Evolutionary conservation across 352 stramenopile genomes (phyloP).

Genomic region (Elongisporangium undulatum): DNA sequence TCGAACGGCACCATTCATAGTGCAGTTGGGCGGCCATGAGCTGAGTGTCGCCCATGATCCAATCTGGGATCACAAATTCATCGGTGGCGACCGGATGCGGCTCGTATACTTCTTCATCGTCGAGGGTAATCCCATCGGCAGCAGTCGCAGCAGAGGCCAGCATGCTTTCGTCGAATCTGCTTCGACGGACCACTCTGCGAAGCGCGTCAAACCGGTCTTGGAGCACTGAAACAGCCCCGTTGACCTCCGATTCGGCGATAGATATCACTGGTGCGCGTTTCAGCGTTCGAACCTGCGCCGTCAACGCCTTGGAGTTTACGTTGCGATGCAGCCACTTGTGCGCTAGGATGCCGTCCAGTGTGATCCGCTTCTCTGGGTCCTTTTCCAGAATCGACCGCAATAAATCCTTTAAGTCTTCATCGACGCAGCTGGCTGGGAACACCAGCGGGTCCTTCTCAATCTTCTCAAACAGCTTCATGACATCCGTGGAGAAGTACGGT

Average conservation of each 20-base stretch:
- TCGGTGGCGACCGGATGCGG: conserved; percentile 37
- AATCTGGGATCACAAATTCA: conserved; percentile 19
- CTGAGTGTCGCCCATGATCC: conserved; percentile 24
- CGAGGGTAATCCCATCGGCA: neutral
- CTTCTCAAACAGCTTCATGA: conserved; percentile 86
- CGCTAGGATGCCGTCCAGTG: conserved; percentile 53
- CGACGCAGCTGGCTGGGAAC: conserved; percentile 39
- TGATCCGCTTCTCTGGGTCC: conserved; percentile 63
- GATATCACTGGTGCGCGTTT: conserved; percentile 29
- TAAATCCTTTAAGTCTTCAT: conserved; percentile 65
- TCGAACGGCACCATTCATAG: conserved; percentile 60
- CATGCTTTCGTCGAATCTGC: neutral
- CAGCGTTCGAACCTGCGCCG: conserved; percentile 32
- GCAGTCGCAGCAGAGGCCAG: neutral
- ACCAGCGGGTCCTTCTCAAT: conserved; percentile 63
- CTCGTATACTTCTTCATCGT: conserved; percentile 17
- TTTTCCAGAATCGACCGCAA: conserved; percentile 69
- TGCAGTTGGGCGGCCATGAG: conserved; percentile 52
- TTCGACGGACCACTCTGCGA: conserved; percentile 12
- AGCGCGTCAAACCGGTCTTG: conserved; percentile 41
- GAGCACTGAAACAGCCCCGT: conserved; percentile 47
- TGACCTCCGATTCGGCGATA: conserved; percentile 42
- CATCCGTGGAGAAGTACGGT: conserved; percentile 87
- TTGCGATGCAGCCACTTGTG: conserved; percentile 74
- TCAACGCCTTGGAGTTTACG: conserved; percentile 44